A percentile compares a stretch with the other conserved stretches of the same genome.
These are phyloP conservation scores for Leptographium procerum DNA, from an alignment of 2,329 filamentous ascomycete genomes.

Conservation along the genomic window DNA sequence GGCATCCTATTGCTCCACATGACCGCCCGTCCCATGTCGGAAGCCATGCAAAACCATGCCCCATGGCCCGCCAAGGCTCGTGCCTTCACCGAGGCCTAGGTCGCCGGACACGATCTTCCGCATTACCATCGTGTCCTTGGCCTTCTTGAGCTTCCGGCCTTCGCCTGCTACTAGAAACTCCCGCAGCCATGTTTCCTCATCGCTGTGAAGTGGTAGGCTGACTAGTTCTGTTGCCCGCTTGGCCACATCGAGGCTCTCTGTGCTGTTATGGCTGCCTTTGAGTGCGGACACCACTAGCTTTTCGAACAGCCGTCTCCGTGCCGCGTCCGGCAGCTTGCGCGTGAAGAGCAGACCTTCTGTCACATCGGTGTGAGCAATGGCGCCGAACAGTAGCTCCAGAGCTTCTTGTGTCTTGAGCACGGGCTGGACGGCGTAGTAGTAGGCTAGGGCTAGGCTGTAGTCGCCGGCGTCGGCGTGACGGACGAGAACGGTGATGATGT, in stretches of 20 bases:
- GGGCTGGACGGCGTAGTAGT: slow-evolving; percentile 66
- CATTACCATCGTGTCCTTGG: slow-evolving; percentile 65
- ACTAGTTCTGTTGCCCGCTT: slow-evolving; percentile 57
- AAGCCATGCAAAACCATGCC: slow-evolving; percentile 39
- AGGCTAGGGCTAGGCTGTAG: slow-evolving; percentile 58
- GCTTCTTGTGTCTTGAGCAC: slow-evolving; percentile 53
- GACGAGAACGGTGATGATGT: slow-evolving; percentile 62
- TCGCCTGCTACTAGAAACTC: slow-evolving; percentile 54
- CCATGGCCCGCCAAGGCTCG: slow-evolving; percentile 34
- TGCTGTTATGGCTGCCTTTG: slow-evolving; percentile 13
- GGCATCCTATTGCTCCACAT: slow-evolving; percentile 12
- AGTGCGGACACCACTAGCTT: slow-evolving; percentile 51
- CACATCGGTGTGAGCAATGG: slow-evolving; percentile 55
- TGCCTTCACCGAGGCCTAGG: slow-evolving; percentile 34
- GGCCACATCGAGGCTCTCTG: slow-evolving; percentile 24
- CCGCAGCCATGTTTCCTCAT: slow-evolving; percentile 66
- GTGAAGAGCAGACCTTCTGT: slow-evolving; percentile 65
- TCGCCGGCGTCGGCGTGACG: slow-evolving; percentile 48
- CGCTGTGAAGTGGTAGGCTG: slow-evolving; percentile 56
- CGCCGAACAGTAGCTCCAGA: slow-evolving; percentile 56
- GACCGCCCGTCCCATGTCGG: slow-evolving; percentile 29
- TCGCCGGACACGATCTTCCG: slow-evolving; percentile 58
- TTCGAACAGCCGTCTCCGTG: slow-evolving; percentile 55
- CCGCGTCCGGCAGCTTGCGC: slow-evolving; percentile 49
- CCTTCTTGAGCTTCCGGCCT: slow-evolving; percentile 51